A percentile compares a stretch with the other conserved stretches of the same genome.
phyloP scores from a whole-genome alignment of 495 filamentous ascomycete species.

The Xylaria curta region DNA sequence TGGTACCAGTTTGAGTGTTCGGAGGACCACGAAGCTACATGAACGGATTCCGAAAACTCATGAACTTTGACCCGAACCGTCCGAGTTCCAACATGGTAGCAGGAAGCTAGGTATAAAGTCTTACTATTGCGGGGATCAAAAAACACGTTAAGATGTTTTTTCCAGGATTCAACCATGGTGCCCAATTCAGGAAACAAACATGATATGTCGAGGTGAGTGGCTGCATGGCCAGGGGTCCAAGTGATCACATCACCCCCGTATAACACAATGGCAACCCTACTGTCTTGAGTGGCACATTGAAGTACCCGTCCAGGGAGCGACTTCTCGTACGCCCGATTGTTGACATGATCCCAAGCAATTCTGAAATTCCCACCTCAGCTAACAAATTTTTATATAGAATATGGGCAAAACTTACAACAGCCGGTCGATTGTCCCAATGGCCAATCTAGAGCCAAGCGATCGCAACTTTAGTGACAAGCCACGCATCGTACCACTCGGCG shows the following conservation, averaged over 20 bases:
- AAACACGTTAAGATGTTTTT: constrained; percentile 24
- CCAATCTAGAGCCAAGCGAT: constrained; percentile 40
- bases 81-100: background rate
- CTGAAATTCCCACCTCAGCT: constrained; percentile 27
- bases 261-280: constrained; percentile 32
- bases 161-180: constrained; percentile 22
- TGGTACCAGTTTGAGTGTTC: no score
- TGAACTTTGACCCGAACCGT: background rate
- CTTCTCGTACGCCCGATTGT: constrained; percentile 31
- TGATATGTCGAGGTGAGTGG: constrained; percentile 27
- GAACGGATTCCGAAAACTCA: constrained; percentile 11
- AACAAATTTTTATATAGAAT: background rate
- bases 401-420: constrained; percentile 34
- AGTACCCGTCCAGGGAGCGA: constrained; percentile 23
- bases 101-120: constrained; percentile 34
- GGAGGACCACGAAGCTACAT: constrained; percentile 2
- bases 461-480: constrained; percentile 16
- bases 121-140: constrained; percentile 31
- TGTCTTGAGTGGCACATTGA: constrained; percentile 25
- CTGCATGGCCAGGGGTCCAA: constrained; percentile 22
- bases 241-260: constrained; percentile 33
- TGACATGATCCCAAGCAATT: constrained; percentile 36
- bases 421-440: constrained; percentile 31
- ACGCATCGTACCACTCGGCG: constrained; percentile 28
- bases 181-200: background rate